Evolutionary conservation across 768 basidiomycete genomes (phyloP), one percentile per base, ranked within the genome.

Genomic region (Rhizopogon vinicolor): DNA sequence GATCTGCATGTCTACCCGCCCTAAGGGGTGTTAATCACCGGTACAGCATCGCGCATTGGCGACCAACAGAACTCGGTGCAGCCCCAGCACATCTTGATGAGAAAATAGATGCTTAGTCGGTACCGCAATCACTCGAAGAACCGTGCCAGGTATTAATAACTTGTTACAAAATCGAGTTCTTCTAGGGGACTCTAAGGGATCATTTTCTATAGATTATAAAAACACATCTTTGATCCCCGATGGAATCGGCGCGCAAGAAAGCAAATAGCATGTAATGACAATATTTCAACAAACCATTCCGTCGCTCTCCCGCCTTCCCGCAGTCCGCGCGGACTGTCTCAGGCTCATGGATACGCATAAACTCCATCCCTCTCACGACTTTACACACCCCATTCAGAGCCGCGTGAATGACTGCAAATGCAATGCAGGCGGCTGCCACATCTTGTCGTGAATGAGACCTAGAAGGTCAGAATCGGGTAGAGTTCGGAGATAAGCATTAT

Each of bases 1-100:
- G 91, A 31, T 65, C 78, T 12, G 78, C 82, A 12, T 91, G 87
- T 59, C 75, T 98, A 1, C 91, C 95, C 22, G 79, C 80, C 33
- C 79, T 96, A 58, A 84, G 86, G 53, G 90, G 90, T 1, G 83
- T 98, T 31, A 99, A 99, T 61, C 96, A 99, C 67, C 79, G 92
- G 31, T 98, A 87, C 59, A 76, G 77, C 13, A 86, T 95, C 35
- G 83, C 76, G 59, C 71, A 75, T 49, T 97, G 91, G 91, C 83
- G 75, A 48, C 14, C 13, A 14, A 1, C 16, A 29, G 48, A 49
- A 6, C 57, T n/a, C 35, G 33, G 28, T 35, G 39, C 22, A 35
- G 44, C 52, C 14, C 35, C 59, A 5, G 16, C 10, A 7, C 12
- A 29, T n/a, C 43, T 76, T 5, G 65, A 62, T 13, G 44, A 62